A percentile compares a stretch with the other conserved stretches of the same genome.
Conservation (phyloP, 2,329 filamentous ascomycete genomes). For the Aspergillus niger region DNA sequence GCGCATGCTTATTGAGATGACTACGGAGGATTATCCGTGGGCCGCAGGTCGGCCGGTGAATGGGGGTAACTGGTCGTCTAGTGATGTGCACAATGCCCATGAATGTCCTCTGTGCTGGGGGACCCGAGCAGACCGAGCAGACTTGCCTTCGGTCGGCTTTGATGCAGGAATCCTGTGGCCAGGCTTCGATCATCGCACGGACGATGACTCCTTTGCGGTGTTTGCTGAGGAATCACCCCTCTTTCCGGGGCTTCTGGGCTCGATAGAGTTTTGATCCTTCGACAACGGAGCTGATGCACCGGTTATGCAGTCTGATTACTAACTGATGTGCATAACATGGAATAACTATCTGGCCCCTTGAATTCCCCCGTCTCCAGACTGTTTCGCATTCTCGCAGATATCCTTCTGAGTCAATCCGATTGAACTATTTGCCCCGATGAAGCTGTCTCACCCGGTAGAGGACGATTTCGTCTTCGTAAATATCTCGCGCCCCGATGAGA, state of each 20-base stretch:
- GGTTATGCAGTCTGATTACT: no score
- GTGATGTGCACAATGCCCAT: background rate
- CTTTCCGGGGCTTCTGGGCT: slow-evolving; percentile 1
- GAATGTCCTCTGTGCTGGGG: slow-evolving; percentile 1
- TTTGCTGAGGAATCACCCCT: background rate
- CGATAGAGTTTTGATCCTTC: background rate
- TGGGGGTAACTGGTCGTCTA: background rate
- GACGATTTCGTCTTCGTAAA: slow-evolving; percentile 4
- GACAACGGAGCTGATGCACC: no score
- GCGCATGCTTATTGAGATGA: slow-evolving; percentile 5
- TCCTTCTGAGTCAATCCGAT: no score
- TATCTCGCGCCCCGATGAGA: slow-evolving; percentile 1
- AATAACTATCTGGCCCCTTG: no score
- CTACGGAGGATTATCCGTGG: background rate
- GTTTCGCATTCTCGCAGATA: no score
- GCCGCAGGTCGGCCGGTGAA: background rate
- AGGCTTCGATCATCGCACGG: background rate
- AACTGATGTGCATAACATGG: no score
- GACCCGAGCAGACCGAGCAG: background rate
- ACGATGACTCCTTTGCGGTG: background rate
- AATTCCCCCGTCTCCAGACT: no score
- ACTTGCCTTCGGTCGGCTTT: background rate
- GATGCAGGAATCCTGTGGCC: background rate
- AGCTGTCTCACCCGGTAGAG: background rate
- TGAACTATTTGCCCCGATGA: background rate